Base-by-base conservation (phyloP, 768 basidiomycete species). In the Hortiboletus campestris region DNA sequence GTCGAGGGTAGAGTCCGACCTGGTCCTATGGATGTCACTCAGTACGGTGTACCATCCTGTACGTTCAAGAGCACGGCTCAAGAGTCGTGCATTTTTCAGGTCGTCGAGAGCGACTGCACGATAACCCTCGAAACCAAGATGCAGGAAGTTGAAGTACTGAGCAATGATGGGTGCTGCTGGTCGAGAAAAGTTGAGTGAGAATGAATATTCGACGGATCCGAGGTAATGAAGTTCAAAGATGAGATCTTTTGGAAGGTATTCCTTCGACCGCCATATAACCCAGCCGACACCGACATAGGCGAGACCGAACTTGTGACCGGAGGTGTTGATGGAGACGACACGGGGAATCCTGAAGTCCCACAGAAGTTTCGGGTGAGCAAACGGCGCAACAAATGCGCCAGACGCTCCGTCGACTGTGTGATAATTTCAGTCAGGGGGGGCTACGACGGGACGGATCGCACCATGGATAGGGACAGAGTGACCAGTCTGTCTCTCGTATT, bases 181-280 rank as follows among this genome's bases (percentile, higher is more conserved):
- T 16, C 82, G 80, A 46, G 81, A 83, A 68, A 83, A 84, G 71
- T 84, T 83, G 54, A 83, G 73, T 19, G 82, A 83, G 71, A 84
- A 87, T 1, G 88, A 88, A 69, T 94, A 94, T 69, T 96, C 91
- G 54, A 80, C 75, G 36, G 68, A 77, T 42, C 77, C 77, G 31
- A 76, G 72, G 70, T 78, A 82, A 67, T 82, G 75, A 22, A 80
- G 72, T 66, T 79, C 85, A 55, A 88, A 88, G 60, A 88, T 84
- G 58, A 88, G 79, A 58, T 88, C 86, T 63, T 86, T 84, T 6
- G 85, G 86, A 29, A 88, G 76, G 64, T 71, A 75, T 48, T 78
- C 66, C 62, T 80, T 77, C 48, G 79, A 75, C 25, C 85, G 73
- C 83, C 83, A 87, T 58, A 87, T 69, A 41, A 86, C 77, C 81